These are phyloP conservation scores for Juglanconis oblonga DNA, from an alignment of 2,329 filamentous ascomycete genomes.

Conservation along the genomic window DNA sequence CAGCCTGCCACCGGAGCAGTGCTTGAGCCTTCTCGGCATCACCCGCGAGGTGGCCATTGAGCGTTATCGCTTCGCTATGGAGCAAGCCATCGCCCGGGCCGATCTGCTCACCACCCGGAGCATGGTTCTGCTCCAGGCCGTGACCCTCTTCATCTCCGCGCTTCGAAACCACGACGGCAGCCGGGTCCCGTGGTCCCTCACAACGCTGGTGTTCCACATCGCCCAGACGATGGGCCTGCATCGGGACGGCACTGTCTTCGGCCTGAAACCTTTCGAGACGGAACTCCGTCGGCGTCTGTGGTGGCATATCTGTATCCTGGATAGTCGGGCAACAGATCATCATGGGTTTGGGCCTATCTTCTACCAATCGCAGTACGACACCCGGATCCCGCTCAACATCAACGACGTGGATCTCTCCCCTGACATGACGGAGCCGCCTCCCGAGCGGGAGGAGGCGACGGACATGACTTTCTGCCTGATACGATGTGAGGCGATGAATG, in stretches of 20 bases:
- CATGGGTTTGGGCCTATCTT: slow-evolving; percentile 46
- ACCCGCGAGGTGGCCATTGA: background rate
- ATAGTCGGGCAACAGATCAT: slow-evolving; percentile 51
- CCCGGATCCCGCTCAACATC: slow-evolving; percentile 47
- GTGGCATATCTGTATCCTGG: slow-evolving; percentile 56
- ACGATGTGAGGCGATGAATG: slow-evolving; percentile 30
- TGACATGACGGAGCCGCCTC: slow-evolving; percentile 41
- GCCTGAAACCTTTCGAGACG: slow-evolving; percentile 51
- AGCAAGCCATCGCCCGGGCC: slow-evolving; percentile 55
- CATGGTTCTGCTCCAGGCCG: slow-evolving; percentile 54
- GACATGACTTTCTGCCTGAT: slow-evolving; percentile 45
- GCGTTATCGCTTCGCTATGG: slow-evolving; percentile 43
- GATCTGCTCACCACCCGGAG: slow-evolving; percentile 56
- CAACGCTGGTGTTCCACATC: slow-evolving; percentile 52
- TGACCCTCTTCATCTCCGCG: slow-evolving; percentile 50
- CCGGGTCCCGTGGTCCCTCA: slow-evolving; percentile 56
- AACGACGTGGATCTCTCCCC: slow-evolving; percentile 46
- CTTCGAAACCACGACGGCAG: slow-evolving; percentile 43
- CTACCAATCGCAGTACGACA: slow-evolving; percentile 40
- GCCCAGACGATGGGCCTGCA: slow-evolving; percentile 49
- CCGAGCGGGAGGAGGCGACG: slow-evolving; percentile 44
- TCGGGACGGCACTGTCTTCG: slow-evolving; percentile 44
- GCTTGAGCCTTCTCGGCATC: slow-evolving; percentile 8
- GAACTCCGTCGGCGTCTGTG: slow-evolving; percentile 58
- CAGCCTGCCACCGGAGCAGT: slow-evolving; percentile 52